These are phyloP conservation scores for Leccinum rimulosum DNA, from an alignment of 768 basidiomycete species.

Conservation along the genomic window DNA sequence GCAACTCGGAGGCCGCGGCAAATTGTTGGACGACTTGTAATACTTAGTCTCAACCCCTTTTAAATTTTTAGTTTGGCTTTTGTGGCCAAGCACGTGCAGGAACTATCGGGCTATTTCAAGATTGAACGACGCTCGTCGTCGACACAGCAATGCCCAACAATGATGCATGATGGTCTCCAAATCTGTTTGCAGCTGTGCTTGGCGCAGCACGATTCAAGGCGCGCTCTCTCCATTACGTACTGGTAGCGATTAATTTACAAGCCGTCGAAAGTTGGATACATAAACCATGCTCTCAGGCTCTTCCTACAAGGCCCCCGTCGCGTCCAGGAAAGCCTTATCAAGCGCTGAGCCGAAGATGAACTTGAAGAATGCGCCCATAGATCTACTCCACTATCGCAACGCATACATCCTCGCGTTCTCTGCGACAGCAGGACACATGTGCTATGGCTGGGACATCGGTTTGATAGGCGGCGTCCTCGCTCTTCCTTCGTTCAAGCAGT, in stretches of 20 bases:
- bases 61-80: too few species aligned
- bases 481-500: slow-evolving; percentile 36
- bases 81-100: too few species aligned
- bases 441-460: slow-evolving; percentile 39
- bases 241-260: background rate
- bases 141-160: background rate
- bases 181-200: background rate
- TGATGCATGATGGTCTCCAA: background rate
- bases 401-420: slow-evolving; percentile 35
- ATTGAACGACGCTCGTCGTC: background rate
- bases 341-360: slow-evolving; percentile 12
- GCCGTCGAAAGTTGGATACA: background rate
- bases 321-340: background rate
- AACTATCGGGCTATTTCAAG: background rate
- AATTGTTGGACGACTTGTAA: background rate
- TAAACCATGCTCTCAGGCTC: background rate
- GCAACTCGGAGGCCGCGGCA: background rate
- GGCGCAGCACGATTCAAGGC: background rate
- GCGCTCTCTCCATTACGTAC: background rate
- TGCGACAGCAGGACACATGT: slow-evolving; percentile 34
- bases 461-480: slow-evolving; percentile 37
- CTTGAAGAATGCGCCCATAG: slow-evolving; percentile 21
- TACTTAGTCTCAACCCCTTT: background rate
- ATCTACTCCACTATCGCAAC: slow-evolving; percentile 31
- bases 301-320: background rate